Base-by-base conservation (phyloP, 1,284 basidiomycete species). In the Tilletia indica region DNA sequence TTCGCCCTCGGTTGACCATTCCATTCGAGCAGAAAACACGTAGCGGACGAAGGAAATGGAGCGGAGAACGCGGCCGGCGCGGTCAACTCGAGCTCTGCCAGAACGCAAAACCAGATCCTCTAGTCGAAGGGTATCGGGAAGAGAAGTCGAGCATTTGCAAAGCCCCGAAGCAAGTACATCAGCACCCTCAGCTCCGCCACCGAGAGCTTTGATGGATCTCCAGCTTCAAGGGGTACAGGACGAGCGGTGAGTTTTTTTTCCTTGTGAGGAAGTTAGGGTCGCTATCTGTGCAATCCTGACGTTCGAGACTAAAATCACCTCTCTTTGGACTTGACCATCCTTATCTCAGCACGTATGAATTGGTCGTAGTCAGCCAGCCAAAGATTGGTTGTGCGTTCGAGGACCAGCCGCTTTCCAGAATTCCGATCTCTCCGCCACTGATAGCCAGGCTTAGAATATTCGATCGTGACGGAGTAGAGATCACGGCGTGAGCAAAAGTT, bases 361-460 rank as follows among this genome's bases (percentile, higher is more conserved):
- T 80, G 5, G 71, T 68, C 34, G 45, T 78, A 56, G 61, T 77
- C 3, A 76, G 78, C 42, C 72, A 77, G 39, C 78, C 78, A 16
- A 77, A 68, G 3, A 72, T 58, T 1, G 78, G 78, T 6, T 68
- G 74, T 6, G 78, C 78, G 16, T 80, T 80, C 70, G 74, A 74
- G 51, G 72, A 73, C 36, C 73, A 79, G 21, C 56, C 78, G 8
- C 74, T 80, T 8, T 73, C 74, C 0, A 73, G 78, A 4, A 72
- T 78, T 48, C 77, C 76, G 9, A 31, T 80, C 0, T 76, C 77
- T 3, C 77, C 78, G 14, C 78, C 78, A 1, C 67, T 80, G 21
- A 74, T 80, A 54, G 48, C 78, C 25, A 73, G 76, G 39, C 73
- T 80, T 21, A 49, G 74, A 34, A 74, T 74, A 5, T 47, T 71